Evolutionary conservation across 179 eudicot species (phyloP).

Genomic region (Beta corolliflora): DNA sequence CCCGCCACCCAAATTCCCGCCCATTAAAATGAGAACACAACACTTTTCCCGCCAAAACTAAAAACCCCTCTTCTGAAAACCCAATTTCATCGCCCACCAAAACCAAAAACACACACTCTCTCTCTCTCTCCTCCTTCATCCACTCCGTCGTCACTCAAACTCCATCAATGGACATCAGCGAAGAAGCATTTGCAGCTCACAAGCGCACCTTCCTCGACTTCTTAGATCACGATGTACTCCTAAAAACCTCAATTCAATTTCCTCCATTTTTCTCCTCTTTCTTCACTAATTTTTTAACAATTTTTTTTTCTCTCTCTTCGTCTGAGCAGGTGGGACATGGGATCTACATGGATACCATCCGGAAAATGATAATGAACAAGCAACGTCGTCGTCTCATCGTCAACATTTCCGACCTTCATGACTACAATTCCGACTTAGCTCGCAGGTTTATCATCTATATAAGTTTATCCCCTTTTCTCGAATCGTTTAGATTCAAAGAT

Average conservation of each 20-base stretch:
- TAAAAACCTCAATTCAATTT: neutral
- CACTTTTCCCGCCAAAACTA: conserved; percentile 25
- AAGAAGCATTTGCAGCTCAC: conserved; percentile 78
- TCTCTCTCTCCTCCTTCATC: neutral
- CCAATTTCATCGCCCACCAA: neutral
- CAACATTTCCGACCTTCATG: conserved; percentile 70
- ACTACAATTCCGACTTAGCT: conserved; percentile 58
- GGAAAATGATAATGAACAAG: conserved; percentile 65
- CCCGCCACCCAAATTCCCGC: conserved; percentile 12
- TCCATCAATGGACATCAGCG: conserved; percentile 76
- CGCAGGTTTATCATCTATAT: conserved; percentile 53
- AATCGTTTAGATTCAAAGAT: too few species aligned
- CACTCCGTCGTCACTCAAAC: conserved; percentile 4
- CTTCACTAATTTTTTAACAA: neutral
- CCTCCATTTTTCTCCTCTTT: neutral
- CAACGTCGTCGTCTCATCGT: conserved; percentile 79
- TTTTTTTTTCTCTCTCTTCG: neutral
- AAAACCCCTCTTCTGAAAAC: conserved; percentile 13
- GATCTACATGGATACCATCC: conserved; percentile 58
- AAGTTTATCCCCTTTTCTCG: neutral
- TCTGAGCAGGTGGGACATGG: conserved; percentile 50
- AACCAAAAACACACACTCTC: neutral
- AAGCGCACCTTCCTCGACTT: conserved; percentile 82
- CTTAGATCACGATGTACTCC: conserved; percentile 71
- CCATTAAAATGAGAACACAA: neutral